A percentile compares a stretch with the other conserved stretches of the same genome.
phyloP scores from a whole-genome alignment of 371 early-diverging fungal genomes.

The Actinomucor elegans region DNA sequence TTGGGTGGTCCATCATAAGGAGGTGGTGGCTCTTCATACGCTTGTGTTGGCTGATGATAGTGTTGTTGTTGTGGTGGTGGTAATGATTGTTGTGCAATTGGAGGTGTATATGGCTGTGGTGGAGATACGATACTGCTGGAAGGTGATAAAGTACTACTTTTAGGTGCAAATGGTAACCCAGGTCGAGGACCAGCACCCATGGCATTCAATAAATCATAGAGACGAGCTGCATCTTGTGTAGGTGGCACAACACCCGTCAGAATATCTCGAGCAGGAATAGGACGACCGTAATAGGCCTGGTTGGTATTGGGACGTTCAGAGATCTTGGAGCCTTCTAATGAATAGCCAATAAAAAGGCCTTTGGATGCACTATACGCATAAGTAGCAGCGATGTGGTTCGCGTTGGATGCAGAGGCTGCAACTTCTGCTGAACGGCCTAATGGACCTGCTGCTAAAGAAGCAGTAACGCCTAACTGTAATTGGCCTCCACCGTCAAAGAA shows the following conservation, averaged over 20 bases:
- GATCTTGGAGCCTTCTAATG: constrained; percentile 41
- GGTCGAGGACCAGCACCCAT: constrained; percentile 32
- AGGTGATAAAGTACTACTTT: background rate
- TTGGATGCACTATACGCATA: constrained; percentile 44
- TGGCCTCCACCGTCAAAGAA: constrained; percentile 46
- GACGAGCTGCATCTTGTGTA: constrained; percentile 22
- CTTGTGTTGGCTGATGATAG: background rate
- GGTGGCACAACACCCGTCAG: constrained; percentile 27
- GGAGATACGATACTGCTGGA: background rate
- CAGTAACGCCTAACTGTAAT: constrained; percentile 36
- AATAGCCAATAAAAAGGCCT: constrained; percentile 38
- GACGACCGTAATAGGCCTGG: constrained; percentile 35
- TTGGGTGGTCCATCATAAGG: constrained; percentile 7
- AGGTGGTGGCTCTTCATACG: constrained; percentile 16
- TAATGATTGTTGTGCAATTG: background rate
- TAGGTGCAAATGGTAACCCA: constrained; percentile 17
- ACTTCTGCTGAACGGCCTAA: constrained; percentile 34
- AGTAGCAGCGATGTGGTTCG: constrained; percentile 36
- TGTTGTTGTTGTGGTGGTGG: background rate
- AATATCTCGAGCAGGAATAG: constrained; percentile 34
- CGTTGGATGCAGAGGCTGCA: constrained; percentile 26
- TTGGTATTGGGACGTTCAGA: constrained; percentile 42
- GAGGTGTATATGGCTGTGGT: background rate
- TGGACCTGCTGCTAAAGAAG: constrained; percentile 39
- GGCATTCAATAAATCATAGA: constrained; percentile 27